Evolutionary conservation across 176 grass and related monocot genomes (phyloP).

Genomic region (Chrysopogon serrulatus): DNA sequence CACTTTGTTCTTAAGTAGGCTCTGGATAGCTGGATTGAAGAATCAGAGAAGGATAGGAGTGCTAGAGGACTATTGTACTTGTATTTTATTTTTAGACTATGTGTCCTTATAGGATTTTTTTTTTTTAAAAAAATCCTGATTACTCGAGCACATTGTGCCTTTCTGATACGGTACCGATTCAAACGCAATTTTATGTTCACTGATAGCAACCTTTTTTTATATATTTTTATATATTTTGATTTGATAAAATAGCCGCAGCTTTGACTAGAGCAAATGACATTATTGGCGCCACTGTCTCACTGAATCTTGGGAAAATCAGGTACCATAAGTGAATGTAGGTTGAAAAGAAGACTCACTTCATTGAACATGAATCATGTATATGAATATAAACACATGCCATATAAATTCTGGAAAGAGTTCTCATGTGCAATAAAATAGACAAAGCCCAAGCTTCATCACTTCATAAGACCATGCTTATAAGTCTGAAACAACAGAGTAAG

Average conservation of each 20-base stretch:
- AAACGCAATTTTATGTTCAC: too few species aligned
- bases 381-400: too few species aligned
- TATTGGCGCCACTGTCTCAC: background rate
- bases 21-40: conserved; percentile 18
- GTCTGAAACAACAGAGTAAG: too few species aligned
- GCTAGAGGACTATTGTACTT: background rate
- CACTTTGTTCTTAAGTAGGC: background rate
- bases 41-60: background rate
- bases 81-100: background rate
- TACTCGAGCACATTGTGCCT: background rate
- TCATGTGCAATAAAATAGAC: too few species aligned
- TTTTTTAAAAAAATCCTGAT: background rate
- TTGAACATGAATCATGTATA: too few species aligned
- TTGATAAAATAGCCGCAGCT: background rate
- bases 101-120: too few species aligned
- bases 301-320: background rate
- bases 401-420: too few species aligned
- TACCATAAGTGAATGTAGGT: too few species aligned
- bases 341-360: too few species aligned
- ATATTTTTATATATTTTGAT: too few species aligned
- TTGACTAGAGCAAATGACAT: background rate
- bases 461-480: too few species aligned
- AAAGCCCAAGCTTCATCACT: too few species aligned
- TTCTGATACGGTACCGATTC: background rate
- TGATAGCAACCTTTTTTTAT: background rate